Conservation (phyloP, 2,329 filamentous ascomycete genomes). For the Claviceps maximensis region DNA sequence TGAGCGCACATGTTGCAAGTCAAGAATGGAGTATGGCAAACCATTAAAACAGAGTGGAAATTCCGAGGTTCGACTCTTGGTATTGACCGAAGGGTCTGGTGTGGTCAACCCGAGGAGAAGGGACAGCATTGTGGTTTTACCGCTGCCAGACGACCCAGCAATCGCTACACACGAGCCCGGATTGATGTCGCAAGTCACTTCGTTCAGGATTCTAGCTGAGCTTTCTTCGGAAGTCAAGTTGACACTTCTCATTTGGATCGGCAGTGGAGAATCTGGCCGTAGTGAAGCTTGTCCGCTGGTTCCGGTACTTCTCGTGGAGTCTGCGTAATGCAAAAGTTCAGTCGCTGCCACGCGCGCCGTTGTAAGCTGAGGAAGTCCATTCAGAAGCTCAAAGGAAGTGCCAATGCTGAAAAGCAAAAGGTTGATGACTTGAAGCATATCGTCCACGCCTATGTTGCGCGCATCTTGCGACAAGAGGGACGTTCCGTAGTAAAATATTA, state of each 20-base stretch:
- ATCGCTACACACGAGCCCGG: conserved; percentile 59
- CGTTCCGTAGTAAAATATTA: conserved; percentile 76
- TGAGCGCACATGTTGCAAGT: conserved; percentile 46
- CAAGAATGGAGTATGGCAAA: conserved; percentile 41
- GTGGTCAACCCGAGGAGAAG: conserved; percentile 61
- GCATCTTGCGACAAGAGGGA: conserved; percentile 42
- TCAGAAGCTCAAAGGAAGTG: conserved; percentile 55
- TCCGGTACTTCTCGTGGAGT: conserved; percentile 31
- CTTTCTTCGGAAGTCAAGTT: conserved; percentile 34
- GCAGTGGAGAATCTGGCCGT: conserved; percentile 16
- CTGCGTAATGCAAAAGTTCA: conserved; percentile 49
- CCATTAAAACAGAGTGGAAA: conserved; percentile 43
- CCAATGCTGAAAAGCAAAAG: conserved; percentile 74
- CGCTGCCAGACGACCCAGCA: conserved; percentile 75
- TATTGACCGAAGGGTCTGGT: conserved; percentile 13
- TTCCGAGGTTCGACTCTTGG: background rate
- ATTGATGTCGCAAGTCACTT: conserved; percentile 42
- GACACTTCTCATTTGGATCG: conserved; percentile 40
- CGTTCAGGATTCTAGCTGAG: background rate
- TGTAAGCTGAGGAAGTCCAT: conserved; percentile 68
- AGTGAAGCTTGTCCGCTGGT: conserved; percentile 20
- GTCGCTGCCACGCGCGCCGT: conserved; percentile 59
- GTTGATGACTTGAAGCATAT: conserved; percentile 63
- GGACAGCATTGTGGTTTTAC: conserved; percentile 73
- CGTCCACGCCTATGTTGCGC: conserved; percentile 33